Evolutionary conservation across 306 rosid genomes (phyloP).

Genomic region (Fragaria nilgerrensis): DNA sequence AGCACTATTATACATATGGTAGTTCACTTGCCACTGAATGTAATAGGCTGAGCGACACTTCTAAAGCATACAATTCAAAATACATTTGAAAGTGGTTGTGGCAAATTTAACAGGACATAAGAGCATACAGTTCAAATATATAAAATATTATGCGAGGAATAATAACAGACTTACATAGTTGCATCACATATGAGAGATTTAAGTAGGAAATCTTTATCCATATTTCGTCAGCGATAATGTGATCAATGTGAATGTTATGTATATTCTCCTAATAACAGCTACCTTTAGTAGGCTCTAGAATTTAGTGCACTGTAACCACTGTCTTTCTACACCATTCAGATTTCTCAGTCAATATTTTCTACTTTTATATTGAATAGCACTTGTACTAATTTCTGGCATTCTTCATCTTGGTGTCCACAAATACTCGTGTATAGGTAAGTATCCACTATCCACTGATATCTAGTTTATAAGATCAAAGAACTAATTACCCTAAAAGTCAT

Average conservation of each 20-base stretch:
- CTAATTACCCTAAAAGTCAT: constrained; percentile 71
- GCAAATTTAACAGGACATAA: not conserved
- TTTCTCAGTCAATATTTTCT: not conserved
- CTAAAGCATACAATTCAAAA: not conserved
- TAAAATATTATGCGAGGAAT: too few relatives aligned
- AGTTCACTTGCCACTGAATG: not conserved
- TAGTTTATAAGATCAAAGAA: not conserved
- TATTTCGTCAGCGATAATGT: not conserved
- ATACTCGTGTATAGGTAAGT: not conserved
- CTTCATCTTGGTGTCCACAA: not conserved
- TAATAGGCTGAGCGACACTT: not conserved
- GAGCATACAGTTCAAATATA: not conserved
- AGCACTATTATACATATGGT: not conserved
- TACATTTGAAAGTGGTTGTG: not conserved
- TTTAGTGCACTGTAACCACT: not conserved
- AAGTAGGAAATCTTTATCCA: not conserved
- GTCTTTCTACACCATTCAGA: not conserved
- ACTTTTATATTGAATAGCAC: not conserved
- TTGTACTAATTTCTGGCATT: not conserved
- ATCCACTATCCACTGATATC: not conserved
- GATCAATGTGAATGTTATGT: not conserved
- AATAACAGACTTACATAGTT: not conserved
- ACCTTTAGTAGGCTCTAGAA: not conserved
- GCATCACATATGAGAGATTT: not conserved
- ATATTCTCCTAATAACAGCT: not conserved